Percentiles rank a stretch among this genome's conserved stretches.
phyloP scores from a whole-genome alignment of 768 basidiomycete species.

The Termitomyces sp. region DNA sequence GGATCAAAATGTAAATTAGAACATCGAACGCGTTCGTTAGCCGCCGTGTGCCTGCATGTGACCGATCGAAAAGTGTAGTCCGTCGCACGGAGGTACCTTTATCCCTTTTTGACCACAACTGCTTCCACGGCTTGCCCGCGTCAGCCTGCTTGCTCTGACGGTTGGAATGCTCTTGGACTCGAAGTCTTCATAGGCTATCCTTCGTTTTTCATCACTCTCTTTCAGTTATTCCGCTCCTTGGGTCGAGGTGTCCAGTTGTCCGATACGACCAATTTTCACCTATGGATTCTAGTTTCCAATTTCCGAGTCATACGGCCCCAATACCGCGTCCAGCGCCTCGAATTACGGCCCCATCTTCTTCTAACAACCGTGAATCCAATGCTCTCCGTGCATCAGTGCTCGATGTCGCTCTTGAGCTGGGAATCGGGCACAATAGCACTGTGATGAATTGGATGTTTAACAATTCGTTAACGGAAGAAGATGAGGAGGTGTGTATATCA shows the following conservation, averaged over 20 bases:
- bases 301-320: conserved; percentile 21
- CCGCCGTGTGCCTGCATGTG: conserved; percentile 4
- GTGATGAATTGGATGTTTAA: conserved; percentile 73
- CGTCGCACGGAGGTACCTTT: not conserved
- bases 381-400: conserved; percentile 67
- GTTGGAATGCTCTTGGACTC: not conserved
- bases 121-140: not conserved
- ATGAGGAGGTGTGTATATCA: conserved; percentile 36
- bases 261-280: not conserved
- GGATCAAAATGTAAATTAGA: not conserved
- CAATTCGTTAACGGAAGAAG: conserved; percentile 50
- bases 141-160: not conserved
- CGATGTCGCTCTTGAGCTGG: conserved; percentile 66
- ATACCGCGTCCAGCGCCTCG: conserved; percentile 17
- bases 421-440: conserved; percentile 49
- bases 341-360: conserved; percentile 9
- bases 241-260: conserved; percentile 8
- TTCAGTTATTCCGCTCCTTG: conserved; percentile 3
- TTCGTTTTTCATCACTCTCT: conserved; percentile 1
- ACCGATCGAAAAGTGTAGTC: not conserved
- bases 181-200: not conserved
- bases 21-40: conserved; percentile 3
- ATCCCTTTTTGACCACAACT: not conserved
- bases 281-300: conserved; percentile 28
- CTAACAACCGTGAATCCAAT: conserved; percentile 43